Evolutionary conservation across 1,284 basidiomycete species (phyloP).

Genomic region (Cryptococcus floricola): DNA sequence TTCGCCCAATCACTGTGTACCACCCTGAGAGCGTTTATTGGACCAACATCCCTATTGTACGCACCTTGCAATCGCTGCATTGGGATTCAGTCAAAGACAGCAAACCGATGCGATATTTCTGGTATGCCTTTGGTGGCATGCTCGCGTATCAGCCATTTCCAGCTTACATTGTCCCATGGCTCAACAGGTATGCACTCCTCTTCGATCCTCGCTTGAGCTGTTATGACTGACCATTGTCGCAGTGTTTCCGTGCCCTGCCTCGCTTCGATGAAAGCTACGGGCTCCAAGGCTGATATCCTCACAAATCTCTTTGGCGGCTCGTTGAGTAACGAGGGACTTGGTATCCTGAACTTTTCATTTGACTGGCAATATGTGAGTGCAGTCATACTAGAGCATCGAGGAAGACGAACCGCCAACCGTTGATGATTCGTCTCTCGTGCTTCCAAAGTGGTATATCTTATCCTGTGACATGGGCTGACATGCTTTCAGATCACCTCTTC

Average conservation of each 20-base stretch:
- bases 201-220: no score
- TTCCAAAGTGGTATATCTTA: no score
- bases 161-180: slow-evolving; percentile 47
- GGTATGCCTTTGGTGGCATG: slow-evolving; percentile 45
- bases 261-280: slow-evolving; percentile 56
- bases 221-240: no score
- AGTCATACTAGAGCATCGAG: no score
- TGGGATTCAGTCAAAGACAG: slow-evolving; percentile 47
- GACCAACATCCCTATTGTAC: slow-evolving; percentile 29
- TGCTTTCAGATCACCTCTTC: no score
- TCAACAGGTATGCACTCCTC: slow-evolving; percentile 15
- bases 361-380: slow-evolving; percentile 17
- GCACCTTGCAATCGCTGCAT: slow-evolving; percentile 33
- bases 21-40: slow-evolving; percentile 39
- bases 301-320: slow-evolving; percentile 37
- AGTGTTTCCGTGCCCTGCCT: slow-evolving; percentile 45
- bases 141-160: slow-evolving; percentile 48
- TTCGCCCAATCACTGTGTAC: slow-evolving; percentile 35
- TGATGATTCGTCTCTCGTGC: no score
- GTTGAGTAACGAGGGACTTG: slow-evolving; percentile 30
- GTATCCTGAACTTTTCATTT: slow-evolving; percentile 23
- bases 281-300: slow-evolving; percentile 9
- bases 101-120: slow-evolving; percentile 60
- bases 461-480: no score
- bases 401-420: no score